phyloP scores from a whole-genome alignment of 75 land plant species.

The Adiantum capillusveneris region DNA sequence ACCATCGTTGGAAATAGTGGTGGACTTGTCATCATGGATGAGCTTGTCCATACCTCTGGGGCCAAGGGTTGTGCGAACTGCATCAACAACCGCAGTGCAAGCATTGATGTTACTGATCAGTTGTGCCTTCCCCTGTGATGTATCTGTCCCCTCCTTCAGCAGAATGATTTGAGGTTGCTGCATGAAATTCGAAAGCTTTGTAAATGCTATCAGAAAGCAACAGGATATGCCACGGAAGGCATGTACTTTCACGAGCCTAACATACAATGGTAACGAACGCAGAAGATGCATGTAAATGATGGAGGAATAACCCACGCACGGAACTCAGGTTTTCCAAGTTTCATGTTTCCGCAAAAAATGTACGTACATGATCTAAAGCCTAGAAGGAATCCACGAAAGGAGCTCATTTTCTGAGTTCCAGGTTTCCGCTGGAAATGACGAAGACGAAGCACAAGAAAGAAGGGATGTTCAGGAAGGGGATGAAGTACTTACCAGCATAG shows the following conservation, averaged over 20 bases:
- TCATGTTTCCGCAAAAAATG: too few species aligned
- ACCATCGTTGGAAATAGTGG: slow-evolving; percentile 94
- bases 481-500: too few species aligned
- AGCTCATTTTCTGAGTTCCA: too few species aligned
- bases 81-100: slow-evolving; percentile 86
- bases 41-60: slow-evolving; percentile 99
- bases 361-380: too few species aligned
- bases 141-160: slow-evolving; percentile 93
- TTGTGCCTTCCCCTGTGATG: slow-evolving; percentile 93
- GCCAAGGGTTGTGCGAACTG: slow-evolving; percentile 82
- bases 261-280: not conserved
- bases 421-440: too few species aligned
- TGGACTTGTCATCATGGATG: slow-evolving; percentile 87
- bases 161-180: slow-evolving; percentile 98
- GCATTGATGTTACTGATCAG: slow-evolving; percentile 98
- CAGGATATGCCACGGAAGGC: not conserved
- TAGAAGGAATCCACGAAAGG: too few species aligned
- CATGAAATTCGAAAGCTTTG: slow-evolving; percentile 1
- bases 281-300: not conserved
- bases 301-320: not conserved
- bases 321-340: too few species aligned
- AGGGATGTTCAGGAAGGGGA: too few species aligned
- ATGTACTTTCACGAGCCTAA: not conserved
- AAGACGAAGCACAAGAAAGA: too few species aligned
- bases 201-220: not conserved